Evolutionary conservation across 441 rosid genomes (phyloP).

Genomic region (Manihot esculenta): DNA sequence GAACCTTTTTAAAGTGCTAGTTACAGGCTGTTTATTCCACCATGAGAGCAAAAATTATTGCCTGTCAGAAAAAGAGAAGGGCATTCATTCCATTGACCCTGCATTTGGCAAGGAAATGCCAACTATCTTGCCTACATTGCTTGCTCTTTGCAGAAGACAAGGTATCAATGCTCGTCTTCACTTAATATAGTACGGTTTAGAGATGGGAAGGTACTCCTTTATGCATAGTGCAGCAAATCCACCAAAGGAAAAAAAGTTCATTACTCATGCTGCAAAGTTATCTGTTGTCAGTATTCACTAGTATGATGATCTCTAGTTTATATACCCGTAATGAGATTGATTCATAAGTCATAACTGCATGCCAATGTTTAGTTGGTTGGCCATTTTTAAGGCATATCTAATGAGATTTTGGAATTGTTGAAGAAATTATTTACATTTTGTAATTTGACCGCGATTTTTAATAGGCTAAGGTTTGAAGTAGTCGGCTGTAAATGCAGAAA

Average conservation of each 20-base stretch:
- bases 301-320: no score
- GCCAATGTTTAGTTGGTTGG: no score
- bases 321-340: no score
- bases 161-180: not conserved
- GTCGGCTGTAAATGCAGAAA: not conserved
- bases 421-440: not conserved
- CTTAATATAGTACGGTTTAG: not conserved
- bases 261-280: no score
- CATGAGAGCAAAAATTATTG: not conserved
- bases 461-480: not conserved
- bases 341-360: no score
- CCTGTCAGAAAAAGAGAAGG: not conserved
- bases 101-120: not conserved
- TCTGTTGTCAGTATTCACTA: no score
- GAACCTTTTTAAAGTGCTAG: not conserved
- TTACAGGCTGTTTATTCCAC: not conserved
- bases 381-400: not conserved
- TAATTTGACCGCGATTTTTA: not conserved
- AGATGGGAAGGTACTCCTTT: no score
- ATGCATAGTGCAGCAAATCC: no score
- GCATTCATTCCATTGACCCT: not conserved
- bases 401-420: not conserved
- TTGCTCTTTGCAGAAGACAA: not conserved
- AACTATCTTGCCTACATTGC: no score
- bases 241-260: not conserved